Evolutionary conservation across 2,329 filamentous ascomycete genomes (phyloP), one percentile per base, ranked within the genome.

Genomic region (Keithomyces neogunnii): DNA sequence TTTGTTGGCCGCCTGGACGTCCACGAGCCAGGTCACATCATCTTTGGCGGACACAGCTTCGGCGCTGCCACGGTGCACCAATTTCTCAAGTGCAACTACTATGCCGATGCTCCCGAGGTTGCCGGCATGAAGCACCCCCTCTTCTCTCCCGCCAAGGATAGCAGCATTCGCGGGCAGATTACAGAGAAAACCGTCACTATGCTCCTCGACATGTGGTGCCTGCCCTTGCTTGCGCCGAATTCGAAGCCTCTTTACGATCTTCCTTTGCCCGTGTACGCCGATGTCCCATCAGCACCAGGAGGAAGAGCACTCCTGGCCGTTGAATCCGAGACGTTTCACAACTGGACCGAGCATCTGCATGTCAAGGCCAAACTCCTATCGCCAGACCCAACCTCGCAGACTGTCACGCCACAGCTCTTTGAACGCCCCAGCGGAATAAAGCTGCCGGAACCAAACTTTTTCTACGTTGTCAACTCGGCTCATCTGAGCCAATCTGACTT

Each of bases 401-500:
- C 65, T 0, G 74, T 81, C 2, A 63, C 67, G 1, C 60, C 74
- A 0, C 60, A 68, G 3, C 56, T 70, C 8, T 73, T 72, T 55
- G 66, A 75, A 51, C 66, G 71, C 3, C 68, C 67, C 3, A 69
- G 70, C 50, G 73, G 72, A 7, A 64, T 70, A 31, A 66, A 62
- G 50, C 65, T 78, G 11, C 59, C 69, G 0, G 72, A 75, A 51
- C 84, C 88, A 4, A 78, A 84, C 58, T 81, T 92, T 61, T 95
- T 88, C 70, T 92, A 88, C 64, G 83, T 88, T 3, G 65, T 75
- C 11, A 73, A 78, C 44, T 86, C 84, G n/a, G 88, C 89, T 0
- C 89, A 95, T 63, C 76, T 95, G 30, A 88, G 80, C 52, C 89
- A 95, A 67, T 87, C 82, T 26, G 89, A 95, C 62, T 95, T 93